Evolutionary conservation across 1,139 yeast species (phyloP).

Genomic region (Geotrichum candidum): DNA sequence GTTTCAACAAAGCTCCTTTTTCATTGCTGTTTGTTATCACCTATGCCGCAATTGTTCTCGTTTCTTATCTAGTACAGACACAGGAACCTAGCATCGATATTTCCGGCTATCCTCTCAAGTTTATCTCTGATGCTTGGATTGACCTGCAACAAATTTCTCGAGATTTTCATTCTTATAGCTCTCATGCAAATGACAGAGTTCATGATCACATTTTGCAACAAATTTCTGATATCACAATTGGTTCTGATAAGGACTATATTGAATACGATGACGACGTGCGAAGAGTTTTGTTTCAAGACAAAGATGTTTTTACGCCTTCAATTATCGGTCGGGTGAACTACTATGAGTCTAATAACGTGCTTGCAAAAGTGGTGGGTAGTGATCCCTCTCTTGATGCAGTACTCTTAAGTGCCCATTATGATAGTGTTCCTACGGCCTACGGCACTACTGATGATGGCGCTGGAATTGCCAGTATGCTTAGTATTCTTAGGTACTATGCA

Average conservation of each 20-base stretch:
- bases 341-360: constrained; percentile 72
- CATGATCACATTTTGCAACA: constrained; percentile 57
- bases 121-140: constrained; percentile 52
- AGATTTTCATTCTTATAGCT: constrained; percentile 69
- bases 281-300: constrained; percentile 44
- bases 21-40: constrained; percentile 25
- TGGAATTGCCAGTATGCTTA: constrained; percentile 81
- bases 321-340: constrained; percentile 49
- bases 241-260: constrained; percentile 38
- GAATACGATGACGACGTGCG: constrained; percentile 48
- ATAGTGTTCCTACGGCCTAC: constrained; percentile 78
- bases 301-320: constrained; percentile 42
- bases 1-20: constrained; percentile 28
- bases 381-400: constrained; percentile 56
- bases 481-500: constrained; percentile 52
- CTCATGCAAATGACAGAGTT: constrained; percentile 68
- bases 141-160: constrained; percentile 63
- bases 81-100: constrained; percentile 21
- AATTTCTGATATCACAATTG: constrained; percentile 35
- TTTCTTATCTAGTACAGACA: constrained; percentile 14
- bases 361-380: constrained; percentile 66
- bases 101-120: constrained; percentile 20
- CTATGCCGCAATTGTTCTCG: constrained; percentile 17
- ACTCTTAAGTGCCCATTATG: constrained; percentile 78
- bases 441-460: constrained; percentile 94